Evolutionary conservation across 352 stramenopile species (phyloP).

Genomic region (Nothophytophthora sp.): DNA sequence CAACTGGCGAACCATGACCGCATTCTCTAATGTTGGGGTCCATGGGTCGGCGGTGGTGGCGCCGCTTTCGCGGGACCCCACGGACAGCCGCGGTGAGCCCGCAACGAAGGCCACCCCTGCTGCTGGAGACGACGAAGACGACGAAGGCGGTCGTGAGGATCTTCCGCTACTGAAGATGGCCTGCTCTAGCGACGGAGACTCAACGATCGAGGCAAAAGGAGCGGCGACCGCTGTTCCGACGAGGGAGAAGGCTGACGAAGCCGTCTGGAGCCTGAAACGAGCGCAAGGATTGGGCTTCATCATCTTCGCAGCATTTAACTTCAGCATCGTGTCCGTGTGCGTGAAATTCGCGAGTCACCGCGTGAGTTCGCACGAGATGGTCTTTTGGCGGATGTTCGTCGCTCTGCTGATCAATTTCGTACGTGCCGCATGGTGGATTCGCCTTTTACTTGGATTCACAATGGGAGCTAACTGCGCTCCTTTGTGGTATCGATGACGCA

Average conservation of each 20-base stretch:
- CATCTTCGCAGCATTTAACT: constrained; percentile 40
- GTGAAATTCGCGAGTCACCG: constrained; percentile 41
- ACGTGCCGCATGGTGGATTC: constrained; percentile 5
- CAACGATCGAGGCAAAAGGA: too few species aligned
- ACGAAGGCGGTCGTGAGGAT: not conserved
- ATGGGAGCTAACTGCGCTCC: not conserved
- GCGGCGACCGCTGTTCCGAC: not conserved
- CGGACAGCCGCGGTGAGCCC: too few species aligned
- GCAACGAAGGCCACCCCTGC: too few species aligned
- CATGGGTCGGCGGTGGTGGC: too few species aligned
- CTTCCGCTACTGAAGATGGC: too few species aligned
- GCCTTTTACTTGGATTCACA: not conserved
- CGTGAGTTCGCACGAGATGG: constrained; percentile 35
- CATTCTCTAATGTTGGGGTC: too few species aligned
- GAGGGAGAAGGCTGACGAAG: not conserved
- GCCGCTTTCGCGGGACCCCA: too few species aligned
- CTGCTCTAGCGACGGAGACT: too few species aligned
- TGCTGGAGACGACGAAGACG: too few species aligned
- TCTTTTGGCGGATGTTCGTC: constrained; percentile 47
- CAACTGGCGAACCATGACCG: too few species aligned
- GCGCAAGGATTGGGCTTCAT: constrained; percentile 33
- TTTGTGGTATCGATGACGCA: constrained; percentile 10
- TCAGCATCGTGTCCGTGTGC: constrained; percentile 47
- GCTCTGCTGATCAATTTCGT: constrained; percentile 40
- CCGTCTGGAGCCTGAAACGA: constrained; percentile 8